Conservation (phyloP, 2,329 filamentous ascomycete genomes). For the Neurospora sp. region DNA sequence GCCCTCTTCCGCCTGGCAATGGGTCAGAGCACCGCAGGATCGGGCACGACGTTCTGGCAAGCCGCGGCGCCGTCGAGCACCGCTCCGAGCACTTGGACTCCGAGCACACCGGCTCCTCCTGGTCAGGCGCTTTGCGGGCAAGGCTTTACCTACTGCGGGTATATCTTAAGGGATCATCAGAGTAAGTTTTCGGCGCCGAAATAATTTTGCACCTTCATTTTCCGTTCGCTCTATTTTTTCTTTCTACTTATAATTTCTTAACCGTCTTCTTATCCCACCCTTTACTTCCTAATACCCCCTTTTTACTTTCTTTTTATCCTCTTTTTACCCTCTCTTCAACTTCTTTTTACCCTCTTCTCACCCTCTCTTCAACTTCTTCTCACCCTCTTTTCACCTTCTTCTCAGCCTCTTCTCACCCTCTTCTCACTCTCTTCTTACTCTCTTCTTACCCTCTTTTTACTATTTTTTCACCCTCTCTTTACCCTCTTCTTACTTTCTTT, state of each 20-base stretch:
- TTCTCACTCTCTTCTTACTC: neutral
- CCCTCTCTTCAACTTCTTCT: neutral
- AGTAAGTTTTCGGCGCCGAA: constrained; percentile 2
- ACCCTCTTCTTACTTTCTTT: neutral
- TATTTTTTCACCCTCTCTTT: fast-evolving
- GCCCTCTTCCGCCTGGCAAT: neutral
- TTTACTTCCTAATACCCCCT: too few species aligned
- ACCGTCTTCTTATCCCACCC: too few species aligned
- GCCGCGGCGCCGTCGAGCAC: neutral
- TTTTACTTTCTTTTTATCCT: too few species aligned
- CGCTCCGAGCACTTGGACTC: neutral
- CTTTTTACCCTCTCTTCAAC: too few species aligned
- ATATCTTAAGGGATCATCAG: constrained; percentile 17
- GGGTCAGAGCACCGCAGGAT: constrained; percentile 1
- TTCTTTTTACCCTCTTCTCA: too few species aligned
- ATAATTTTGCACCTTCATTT: fast-evolving
- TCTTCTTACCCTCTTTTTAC: neutral
- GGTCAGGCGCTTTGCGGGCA: constrained; percentile 10
- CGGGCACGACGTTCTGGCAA: neutral
- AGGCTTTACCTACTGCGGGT: constrained; percentile 21
- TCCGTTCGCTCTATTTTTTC: too few species aligned
- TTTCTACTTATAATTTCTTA: too few species aligned
- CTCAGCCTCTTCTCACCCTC: too few species aligned
- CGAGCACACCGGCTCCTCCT: constrained; percentile 1
- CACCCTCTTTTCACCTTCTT: fast-evolving